Percentiles rank a stretch among this genome's conserved stretches.
These are phyloP conservation scores for Aspergillus sp. DNA, from an alignment of 2,329 filamentous ascomycete genomes.

Conservation along the genomic window DNA sequence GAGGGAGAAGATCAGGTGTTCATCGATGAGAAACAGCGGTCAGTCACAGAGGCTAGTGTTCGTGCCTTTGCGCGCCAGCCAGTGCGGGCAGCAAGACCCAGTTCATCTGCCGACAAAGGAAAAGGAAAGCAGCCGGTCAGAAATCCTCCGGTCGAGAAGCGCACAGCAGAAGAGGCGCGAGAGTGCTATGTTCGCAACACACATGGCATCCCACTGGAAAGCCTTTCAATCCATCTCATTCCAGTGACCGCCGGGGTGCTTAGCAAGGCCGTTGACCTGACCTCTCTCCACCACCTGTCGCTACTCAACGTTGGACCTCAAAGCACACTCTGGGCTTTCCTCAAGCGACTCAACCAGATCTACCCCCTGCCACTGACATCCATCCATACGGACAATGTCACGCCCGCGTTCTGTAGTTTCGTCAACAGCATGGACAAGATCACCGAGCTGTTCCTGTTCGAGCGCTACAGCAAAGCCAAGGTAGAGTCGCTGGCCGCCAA, in stretches of 20 bases:
- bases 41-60: neutral
- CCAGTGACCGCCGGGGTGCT: constrained; percentile 62
- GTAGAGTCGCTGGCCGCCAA: constrained; percentile 57
- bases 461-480: constrained; percentile 54
- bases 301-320: constrained; percentile 66
- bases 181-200: constrained; percentile 59
- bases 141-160: neutral
- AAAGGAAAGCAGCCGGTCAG: neutral
- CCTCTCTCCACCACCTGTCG: constrained; percentile 58
- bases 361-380: constrained; percentile 55
- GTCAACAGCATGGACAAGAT: constrained; percentile 56
- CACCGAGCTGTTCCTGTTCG: constrained; percentile 62
- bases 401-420: constrained; percentile 47
- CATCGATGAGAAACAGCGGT: neutral
- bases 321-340: constrained; percentile 59
- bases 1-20: neutral
- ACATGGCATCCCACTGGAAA: constrained; percentile 59
- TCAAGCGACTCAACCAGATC: constrained; percentile 57
- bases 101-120: neutral
- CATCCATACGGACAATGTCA: constrained; percentile 66
- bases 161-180: constrained; percentile 8
- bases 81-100: neutral
- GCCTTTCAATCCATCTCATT: constrained; percentile 59
- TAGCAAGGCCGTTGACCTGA: constrained; percentile 58
- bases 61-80: neutral